Conservation (phyloP, 768 basidiomycete genomes). For the Hemileccinum rubropunctum region DNA sequence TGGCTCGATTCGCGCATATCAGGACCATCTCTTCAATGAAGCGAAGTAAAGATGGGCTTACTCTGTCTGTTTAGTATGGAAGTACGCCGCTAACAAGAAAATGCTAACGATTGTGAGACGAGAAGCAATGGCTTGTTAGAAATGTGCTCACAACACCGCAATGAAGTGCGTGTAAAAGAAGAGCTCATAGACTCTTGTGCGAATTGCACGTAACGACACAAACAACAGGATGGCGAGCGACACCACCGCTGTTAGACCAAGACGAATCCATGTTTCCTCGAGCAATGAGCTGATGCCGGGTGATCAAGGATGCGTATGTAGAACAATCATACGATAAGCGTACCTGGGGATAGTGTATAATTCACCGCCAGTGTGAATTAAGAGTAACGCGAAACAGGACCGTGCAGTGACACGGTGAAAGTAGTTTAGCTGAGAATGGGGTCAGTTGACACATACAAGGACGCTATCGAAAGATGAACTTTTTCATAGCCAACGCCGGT, state of each 20-base stretch:
- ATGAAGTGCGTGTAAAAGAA: constrained; percentile 51
- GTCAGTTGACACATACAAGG: constrained; percentile 3
- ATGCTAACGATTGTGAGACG: constrained; percentile 19
- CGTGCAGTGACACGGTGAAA: constrained; percentile 51
- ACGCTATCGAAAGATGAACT: constrained; percentile 3
- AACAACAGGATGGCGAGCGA: constrained; percentile 44
- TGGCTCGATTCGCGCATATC: constrained; percentile 2
- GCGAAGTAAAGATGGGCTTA: constrained; percentile 6
- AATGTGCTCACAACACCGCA: constrained; percentile 37
- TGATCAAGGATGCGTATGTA: too few relatives aligned
- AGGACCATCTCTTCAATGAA: not conserved
- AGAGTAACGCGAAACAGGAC: constrained; percentile 42
- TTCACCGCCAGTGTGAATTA: constrained; percentile 43
- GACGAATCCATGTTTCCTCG: constrained; percentile 19
- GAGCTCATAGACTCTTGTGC: constrained; percentile 46
- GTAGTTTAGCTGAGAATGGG: constrained; percentile 33
- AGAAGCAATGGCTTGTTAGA: rapidly evolving
- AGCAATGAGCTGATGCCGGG: not conserved
- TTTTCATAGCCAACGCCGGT: constrained; percentile 29
- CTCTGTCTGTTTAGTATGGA: constrained; percentile 32
- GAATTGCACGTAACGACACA: constrained; percentile 48
- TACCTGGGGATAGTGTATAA: constrained; percentile 7
- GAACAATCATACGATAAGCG: not conserved
- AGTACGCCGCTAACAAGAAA: constrained; percentile 41
- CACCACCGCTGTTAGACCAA: constrained; percentile 36